Evolutionary conservation across 192 early-diverging fungal species (phyloP).

Genomic region (Coemansia sp.): DNA sequence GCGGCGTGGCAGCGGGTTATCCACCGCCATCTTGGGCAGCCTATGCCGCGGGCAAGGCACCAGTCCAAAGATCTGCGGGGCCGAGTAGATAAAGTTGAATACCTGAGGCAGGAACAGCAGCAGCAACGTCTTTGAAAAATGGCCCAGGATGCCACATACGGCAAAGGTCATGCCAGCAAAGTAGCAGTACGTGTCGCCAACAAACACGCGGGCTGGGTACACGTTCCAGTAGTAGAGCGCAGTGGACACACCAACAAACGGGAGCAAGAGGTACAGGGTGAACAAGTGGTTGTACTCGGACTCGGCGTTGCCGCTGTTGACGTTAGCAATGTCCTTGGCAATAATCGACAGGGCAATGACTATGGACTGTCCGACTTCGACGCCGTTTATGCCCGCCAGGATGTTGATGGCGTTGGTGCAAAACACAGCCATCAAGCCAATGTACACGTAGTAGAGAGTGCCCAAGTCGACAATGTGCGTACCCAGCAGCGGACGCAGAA

Average conservation of each 20-base stretch:
- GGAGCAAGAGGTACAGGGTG: constrained; percentile 89
- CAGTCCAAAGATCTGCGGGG: constrained; percentile 93
- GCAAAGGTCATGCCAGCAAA: constrained; percentile 99
- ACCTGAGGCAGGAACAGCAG: constrained; percentile 96
- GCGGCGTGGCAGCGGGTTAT: constrained; percentile 18
- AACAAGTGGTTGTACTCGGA: constrained; percentile 83
- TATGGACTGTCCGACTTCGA: constrained; percentile 93
- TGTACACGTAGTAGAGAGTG: constrained; percentile 93
- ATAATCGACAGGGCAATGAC: constrained; percentile 88
- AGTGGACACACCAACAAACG: constrained; percentile 85
- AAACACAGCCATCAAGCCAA: constrained; percentile 86
- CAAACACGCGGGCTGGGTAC: constrained; percentile 92
- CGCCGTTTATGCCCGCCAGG: constrained; percentile 96
- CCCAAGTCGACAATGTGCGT: constrained; percentile 77
- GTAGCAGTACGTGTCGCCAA: constrained; percentile 96
- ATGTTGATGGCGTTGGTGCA: constrained; percentile 99
- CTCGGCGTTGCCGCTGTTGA: constrained; percentile 45
- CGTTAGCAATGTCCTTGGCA: constrained; percentile 51
- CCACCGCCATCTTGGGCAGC: constrained; percentile 66
- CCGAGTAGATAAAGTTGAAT: constrained; percentile 96
- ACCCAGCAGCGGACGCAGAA: constrained; percentile 73
- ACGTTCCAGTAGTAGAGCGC: constrained; percentile 90
- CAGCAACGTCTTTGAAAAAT: constrained; percentile 92
- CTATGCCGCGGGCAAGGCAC: constrained; percentile 96
- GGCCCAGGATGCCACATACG: constrained; percentile 92